Base-by-base conservation (phyloP, 2,329 filamentous ascomycete species). In the Penicillium sp. region DNA sequence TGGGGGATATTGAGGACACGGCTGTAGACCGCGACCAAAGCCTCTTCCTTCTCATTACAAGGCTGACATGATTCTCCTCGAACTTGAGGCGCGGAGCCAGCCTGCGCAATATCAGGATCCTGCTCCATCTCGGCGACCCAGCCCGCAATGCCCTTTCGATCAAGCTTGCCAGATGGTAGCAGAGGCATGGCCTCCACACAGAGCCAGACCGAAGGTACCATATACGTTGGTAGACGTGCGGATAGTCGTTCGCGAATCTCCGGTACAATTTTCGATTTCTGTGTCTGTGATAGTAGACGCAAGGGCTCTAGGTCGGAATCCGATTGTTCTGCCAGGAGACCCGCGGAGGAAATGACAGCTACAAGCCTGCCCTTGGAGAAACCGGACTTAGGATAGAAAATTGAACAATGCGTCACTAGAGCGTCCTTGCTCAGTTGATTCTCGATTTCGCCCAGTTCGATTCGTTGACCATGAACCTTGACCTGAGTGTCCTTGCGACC, bases 401-500 rank as follows among this genome's bases (percentile, higher is more conserved):
- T 73, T 6, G 76, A 59, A 30, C 73, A 75, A 58, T 78, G 75
- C 48, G 73, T 75, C 22, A 78, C 66, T 13, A 66, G 61, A 1
- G 61, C 33, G 51, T 77, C 70, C 16, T 66, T 67, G 30, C 61
- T 70, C 13, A 78, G 63, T 37, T 73, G 78, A 62, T 76, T 76
- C 70, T 79, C 84, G 56, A 82, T 82, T 70, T 81, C 83, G 11
- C 78, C 81, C 54, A 87, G 79, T 74, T 88, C 90, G 55, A 89
- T 83, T 57, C 88, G 79, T 65, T 85, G 88, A 28, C 90, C 90
- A 11, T 83, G 80, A 30, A 90, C 76, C 74, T 91, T 91, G 57
- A 89, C 84, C 71, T 88, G 87, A n/a, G 83, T 83, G 67, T 90
- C 88, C 65, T 87, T 88, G 52, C 89, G 81, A 16, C 87, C 87